These are phyloP conservation scores for Phoenix dactylifera DNA, from an alignment of 176 grass and related monocot species.

Conservation along the genomic window DNA sequence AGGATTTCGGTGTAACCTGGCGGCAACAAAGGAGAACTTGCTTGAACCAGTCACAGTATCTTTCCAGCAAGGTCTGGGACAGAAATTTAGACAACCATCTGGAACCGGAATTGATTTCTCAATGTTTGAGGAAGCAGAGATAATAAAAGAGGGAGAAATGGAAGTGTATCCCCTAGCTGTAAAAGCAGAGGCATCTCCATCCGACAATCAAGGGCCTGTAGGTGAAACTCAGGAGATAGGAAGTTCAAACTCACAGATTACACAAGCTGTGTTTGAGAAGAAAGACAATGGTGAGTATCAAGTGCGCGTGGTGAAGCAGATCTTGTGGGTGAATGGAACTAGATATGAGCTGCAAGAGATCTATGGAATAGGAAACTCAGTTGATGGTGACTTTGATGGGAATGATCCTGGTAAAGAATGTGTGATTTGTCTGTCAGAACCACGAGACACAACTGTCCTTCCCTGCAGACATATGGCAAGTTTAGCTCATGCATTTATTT, in stretches of 20 bases:
- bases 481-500: conserved; percentile 1
- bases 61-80: conserved; percentile 85
- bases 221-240: conserved; percentile 44
- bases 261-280: conserved; percentile 90
- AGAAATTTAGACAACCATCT: conserved; percentile 88
- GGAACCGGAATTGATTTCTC: conserved; percentile 87
- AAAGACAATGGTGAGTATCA: conserved; percentile 68
- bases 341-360: conserved; percentile 96
- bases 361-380: conserved; percentile 92
- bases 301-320: conserved; percentile 77
- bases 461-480: conserved; percentile 98
- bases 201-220: conserved; percentile 25
- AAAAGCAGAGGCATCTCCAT: conserved; percentile 76
- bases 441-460: conserved; percentile 92
- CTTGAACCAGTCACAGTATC: conserved; percentile 65
- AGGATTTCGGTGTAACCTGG: conserved; percentile 60
- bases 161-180: conserved; percentile 81
- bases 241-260: conserved; percentile 84
- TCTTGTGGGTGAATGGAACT: conserved; percentile 79
- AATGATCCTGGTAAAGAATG: conserved; percentile 98
- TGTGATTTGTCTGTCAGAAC: conserved; percentile 94
- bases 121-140: conserved; percentile 53
- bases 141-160: conserved; percentile 47
- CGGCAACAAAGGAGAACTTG: conserved; percentile 46
- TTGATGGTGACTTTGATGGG: conserved; percentile 66